phyloP scores from a whole-genome alignment of 1,139 yeast genomes.

The Pichia sp. region DNA sequence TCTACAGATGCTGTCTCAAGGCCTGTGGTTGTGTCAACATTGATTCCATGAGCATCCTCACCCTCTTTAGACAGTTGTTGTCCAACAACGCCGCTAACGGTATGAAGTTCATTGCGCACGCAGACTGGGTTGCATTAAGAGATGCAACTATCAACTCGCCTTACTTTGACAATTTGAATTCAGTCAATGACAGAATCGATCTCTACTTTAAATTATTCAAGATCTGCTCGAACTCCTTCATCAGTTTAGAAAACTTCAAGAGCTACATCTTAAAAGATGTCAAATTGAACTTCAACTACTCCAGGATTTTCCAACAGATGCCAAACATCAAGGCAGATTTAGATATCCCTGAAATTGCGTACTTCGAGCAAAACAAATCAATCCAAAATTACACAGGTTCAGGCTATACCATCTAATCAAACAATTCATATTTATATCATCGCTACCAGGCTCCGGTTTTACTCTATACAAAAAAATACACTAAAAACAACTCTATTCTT shows the following conservation, averaged over 20 bases:
- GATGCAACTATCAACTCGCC: conserved; percentile 66
- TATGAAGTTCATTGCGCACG: conserved; percentile 66
- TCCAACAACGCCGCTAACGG: conserved; percentile 51
- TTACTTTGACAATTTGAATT: conserved; percentile 26
- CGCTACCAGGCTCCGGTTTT: not conserved
- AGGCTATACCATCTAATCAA: conserved; percentile 13
- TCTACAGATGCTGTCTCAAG: conserved; percentile 74
- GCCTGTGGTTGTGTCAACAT: conserved; percentile 67
- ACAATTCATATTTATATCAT: too few relatives aligned
- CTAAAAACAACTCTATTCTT: too few relatives aligned
- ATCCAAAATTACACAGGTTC: conserved; percentile 29
- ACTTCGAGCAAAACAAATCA: conserved; percentile 27
- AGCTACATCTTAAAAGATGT: conserved; percentile 42
- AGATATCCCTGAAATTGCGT: conserved; percentile 37
- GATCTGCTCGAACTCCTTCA: conserved; percentile 46
- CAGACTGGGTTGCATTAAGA: conserved; percentile 87
- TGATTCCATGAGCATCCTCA: conserved; percentile 52
- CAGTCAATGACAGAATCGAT: conserved; percentile 43
- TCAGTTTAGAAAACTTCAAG: conserved; percentile 43
- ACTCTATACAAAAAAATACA: not conserved
- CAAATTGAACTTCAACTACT: conserved; percentile 38
- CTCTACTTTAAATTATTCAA: conserved; percentile 60
- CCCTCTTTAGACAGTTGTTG: conserved; percentile 62
- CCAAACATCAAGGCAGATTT: conserved; percentile 38
- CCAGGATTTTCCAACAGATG: conserved; percentile 38